These are phyloP conservation scores for Lolium perenne DNA, from an alignment of 176 grass and related monocot species.

Conservation along the genomic window DNA sequence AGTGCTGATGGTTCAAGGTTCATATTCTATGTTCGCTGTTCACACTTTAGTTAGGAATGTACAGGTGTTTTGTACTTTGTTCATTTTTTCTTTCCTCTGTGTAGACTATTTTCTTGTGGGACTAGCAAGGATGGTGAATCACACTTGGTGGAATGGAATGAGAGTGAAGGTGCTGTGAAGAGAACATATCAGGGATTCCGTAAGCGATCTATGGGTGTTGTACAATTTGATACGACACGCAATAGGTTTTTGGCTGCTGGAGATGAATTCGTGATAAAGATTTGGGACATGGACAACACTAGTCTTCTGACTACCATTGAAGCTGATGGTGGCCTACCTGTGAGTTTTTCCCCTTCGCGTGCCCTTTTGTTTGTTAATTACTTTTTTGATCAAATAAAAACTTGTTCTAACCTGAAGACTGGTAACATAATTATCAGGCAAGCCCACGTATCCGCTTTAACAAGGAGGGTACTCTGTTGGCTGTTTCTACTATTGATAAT, in stretches of 20 bases:
- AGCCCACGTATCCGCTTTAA: slow-evolving; percentile 95
- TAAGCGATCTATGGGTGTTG: slow-evolving; percentile 88
- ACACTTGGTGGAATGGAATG: slow-evolving; percentile 98
- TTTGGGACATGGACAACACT: slow-evolving; percentile 98
- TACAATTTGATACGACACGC: slow-evolving; percentile 96
- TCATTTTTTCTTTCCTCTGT: slow-evolving; percentile 10
- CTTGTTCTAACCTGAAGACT: slow-evolving; percentile 33
- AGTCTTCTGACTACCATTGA: slow-evolving; percentile 93
- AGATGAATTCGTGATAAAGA: slow-evolving; percentile 95
- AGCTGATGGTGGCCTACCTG: slow-evolving; percentile 88
- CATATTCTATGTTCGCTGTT: slow-evolving; percentile 33
- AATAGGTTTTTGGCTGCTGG: slow-evolving; percentile 94
- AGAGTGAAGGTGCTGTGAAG: slow-evolving; percentile 96
- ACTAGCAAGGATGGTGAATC: slow-evolving; percentile 99
- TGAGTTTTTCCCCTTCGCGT: slow-evolving; percentile 45
- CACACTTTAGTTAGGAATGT: slow-evolving; percentile 34
- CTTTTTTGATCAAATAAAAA: slow-evolving; percentile 6
- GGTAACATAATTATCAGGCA: slow-evolving; percentile 51
- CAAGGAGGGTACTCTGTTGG: slow-evolving; percentile 90
- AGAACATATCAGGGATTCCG: slow-evolving; percentile 97
- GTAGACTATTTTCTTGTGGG: slow-evolving; percentile 97
- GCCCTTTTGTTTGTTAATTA: slow-evolving; percentile 31
- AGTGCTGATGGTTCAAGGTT: slow-evolving; percentile 97
- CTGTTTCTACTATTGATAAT: slow-evolving; percentile 89
- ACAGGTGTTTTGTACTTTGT: slow-evolving; percentile 19